Evolutionary conservation across 768 basidiomycete species (phyloP).

Genomic region (Leccinum boreale): DNA sequence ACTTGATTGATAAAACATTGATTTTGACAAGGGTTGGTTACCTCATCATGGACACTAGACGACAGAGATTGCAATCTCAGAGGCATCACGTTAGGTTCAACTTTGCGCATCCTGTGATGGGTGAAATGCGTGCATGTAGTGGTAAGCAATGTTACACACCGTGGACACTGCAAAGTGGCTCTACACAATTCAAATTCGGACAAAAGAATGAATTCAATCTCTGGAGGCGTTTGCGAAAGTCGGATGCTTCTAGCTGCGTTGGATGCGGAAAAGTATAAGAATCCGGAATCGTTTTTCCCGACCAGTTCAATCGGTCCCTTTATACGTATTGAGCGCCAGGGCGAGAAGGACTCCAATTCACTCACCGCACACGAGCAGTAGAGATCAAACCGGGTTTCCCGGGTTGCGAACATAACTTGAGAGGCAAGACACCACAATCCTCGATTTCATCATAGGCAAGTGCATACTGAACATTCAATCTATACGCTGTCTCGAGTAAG

Average conservation of each 20-base stretch:
- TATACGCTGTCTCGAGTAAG: constrained; percentile 43
- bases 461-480: constrained; percentile 37
- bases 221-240: constrained; percentile 30
- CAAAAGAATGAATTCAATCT: constrained; percentile 46
- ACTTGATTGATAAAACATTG: constrained; percentile 25
- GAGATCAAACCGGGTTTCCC: constrained; percentile 29
- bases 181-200: constrained; percentile 48
- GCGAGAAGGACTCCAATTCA: constrained; percentile 19
- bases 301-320: constrained; percentile 33
- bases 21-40: constrained; percentile 23
- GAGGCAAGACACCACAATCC: constrained; percentile 43
- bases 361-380: constrained; percentile 20
- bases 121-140: constrained; percentile 12
- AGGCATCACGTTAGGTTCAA: constrained; percentile 21
- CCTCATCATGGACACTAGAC: constrained; percentile 3
- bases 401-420: constrained; percentile 28
- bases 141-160: constrained; percentile 29
- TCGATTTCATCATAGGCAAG: constrained; percentile 48
- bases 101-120: constrained; percentile 17
- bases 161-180: constrained; percentile 49
- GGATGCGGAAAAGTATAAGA: constrained; percentile 11
- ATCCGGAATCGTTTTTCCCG: constrained; percentile 22
- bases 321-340: constrained; percentile 3
- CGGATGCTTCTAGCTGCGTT: constrained; percentile 6
- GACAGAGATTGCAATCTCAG: neutral